A percentile compares a stretch with the other conserved stretches of the same genome.
These are phyloP conservation scores for Protomyces arabidopsidicola DNA, from an alignment of 1,139 yeast species.

Conservation along the genomic window DNA sequence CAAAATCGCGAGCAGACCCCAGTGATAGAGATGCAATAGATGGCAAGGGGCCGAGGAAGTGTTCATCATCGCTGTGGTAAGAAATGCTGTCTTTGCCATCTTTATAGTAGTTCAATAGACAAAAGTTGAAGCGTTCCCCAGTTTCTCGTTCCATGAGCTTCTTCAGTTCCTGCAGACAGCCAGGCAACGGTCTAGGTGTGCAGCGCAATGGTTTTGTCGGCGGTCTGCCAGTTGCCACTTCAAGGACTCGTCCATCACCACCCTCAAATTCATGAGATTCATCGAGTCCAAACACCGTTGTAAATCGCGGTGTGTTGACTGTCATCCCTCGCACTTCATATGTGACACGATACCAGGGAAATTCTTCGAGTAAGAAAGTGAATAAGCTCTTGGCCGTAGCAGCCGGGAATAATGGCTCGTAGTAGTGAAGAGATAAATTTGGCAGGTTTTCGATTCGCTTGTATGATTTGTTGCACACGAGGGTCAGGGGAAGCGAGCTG, in stretches of 20 bases:
- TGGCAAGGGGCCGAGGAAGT: constrained; percentile 23
- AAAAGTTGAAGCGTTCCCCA: constrained; percentile 18
- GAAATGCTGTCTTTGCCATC: constrained; percentile 26
- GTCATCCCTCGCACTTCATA: constrained; percentile 21
- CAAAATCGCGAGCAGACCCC: constrained; percentile 19
- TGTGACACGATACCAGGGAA: constrained; percentile 27
- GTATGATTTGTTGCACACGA: background rate
- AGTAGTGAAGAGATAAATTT: constrained; percentile 2
- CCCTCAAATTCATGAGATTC: constrained; percentile 9
- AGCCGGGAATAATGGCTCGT: constrained; percentile 16
- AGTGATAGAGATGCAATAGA: constrained; percentile 19
- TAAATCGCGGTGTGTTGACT: constrained; percentile 26
- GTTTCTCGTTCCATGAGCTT: constrained; percentile 2
- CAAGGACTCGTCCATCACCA: background rate
- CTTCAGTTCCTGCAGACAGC: constrained; percentile 11
- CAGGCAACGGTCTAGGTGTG: constrained; percentile 20
- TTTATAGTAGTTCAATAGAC: constrained; percentile 23
- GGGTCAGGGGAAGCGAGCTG: background rate
- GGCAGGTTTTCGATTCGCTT: background rate
- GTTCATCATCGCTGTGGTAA: constrained; percentile 28
- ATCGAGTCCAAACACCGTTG: constrained; percentile 27
- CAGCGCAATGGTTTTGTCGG: constrained; percentile 15
- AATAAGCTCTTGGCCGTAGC: constrained; percentile 4
- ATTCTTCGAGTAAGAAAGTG: constrained; percentile 13
- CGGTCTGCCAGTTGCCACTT: background rate